These are phyloP conservation scores for Penicillium freii DNA, from an alignment of 2,329 filamentous ascomycete genomes.

Conservation along the genomic window DNA sequence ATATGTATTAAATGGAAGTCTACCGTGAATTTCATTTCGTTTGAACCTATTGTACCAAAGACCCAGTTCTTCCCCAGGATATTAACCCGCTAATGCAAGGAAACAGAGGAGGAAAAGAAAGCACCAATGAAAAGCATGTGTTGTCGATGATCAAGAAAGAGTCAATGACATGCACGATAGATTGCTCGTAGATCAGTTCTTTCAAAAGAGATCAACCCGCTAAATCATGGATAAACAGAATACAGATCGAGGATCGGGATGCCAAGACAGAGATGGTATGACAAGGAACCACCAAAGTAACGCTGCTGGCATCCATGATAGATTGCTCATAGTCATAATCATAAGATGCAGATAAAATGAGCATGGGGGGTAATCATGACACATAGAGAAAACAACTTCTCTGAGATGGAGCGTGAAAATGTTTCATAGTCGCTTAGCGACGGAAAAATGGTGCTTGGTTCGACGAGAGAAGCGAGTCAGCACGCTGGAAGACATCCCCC, in stretches of 20 bases:
- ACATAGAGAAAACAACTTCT: neutral
- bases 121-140: neutral
- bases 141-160: neutral
- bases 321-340: slow-evolving; percentile 12
- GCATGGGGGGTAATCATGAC: neutral
- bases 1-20: neutral
- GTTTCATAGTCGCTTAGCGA: slow-evolving; percentile 33
- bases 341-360: slow-evolving; percentile 10
- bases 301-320: neutral
- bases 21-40: neutral
- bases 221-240: slow-evolving; percentile 2
- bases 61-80: neutral
- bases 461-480: slow-evolving; percentile 47
- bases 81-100: slow-evolving; percentile 4
- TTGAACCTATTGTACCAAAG: neutral
- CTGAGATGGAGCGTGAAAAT: neutral
- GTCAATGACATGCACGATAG: neutral
- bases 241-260: neutral
- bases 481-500: slow-evolving; percentile 50
- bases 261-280: neutral
- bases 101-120: neutral
- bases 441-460: slow-evolving; percentile 43
- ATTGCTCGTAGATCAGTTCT: neutral
- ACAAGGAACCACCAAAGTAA: neutral
- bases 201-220: neutral